Percentiles rank a stretch among this genome's conserved stretches.
Conservation (phyloP, 2,329 filamentous ascomycete genomes). For the Penicillium decumbens region DNA sequence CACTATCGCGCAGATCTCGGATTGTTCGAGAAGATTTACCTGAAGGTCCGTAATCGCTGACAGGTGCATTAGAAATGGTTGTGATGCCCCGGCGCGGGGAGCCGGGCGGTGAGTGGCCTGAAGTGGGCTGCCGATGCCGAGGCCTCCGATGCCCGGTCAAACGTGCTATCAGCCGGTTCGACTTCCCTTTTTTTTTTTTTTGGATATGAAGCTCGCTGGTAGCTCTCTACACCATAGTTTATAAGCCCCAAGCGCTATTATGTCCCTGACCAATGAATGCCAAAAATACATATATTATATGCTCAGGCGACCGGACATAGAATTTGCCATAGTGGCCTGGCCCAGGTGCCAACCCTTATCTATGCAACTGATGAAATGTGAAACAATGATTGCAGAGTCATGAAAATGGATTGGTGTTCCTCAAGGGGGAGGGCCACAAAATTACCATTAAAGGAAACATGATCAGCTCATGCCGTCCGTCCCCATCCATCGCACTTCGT, state of each 20-base stretch:
- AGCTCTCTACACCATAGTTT: too few relatives aligned
- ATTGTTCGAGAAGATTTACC: conserved; percentile 9
- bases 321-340: not conserved
- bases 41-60: conserved; percentile 19
- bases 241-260: not conserved
- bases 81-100: conserved; percentile 20
- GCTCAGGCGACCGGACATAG: not conserved
- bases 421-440: not conserved
- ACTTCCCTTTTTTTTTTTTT: not conserved
- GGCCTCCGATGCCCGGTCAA: not conserved
- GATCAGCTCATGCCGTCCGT: conserved; percentile 34
- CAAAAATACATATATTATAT: not conserved
- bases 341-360: not conserved
- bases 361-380: not conserved
- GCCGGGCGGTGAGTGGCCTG: conserved; percentile 17
- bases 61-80: conserved; percentile 24
- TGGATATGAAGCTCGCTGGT: not conserved
- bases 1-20: not conserved
- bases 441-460: not conserved
- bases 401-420: not conserved
- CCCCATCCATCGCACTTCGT: conserved; percentile 70
- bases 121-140: not conserved
- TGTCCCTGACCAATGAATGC: not conserved
- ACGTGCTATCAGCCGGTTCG: not conserved
- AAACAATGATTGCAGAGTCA: not conserved